Base-by-base conservation (phyloP, 768 basidiomycete genomes). In the Agaricus blazei region DNA sequence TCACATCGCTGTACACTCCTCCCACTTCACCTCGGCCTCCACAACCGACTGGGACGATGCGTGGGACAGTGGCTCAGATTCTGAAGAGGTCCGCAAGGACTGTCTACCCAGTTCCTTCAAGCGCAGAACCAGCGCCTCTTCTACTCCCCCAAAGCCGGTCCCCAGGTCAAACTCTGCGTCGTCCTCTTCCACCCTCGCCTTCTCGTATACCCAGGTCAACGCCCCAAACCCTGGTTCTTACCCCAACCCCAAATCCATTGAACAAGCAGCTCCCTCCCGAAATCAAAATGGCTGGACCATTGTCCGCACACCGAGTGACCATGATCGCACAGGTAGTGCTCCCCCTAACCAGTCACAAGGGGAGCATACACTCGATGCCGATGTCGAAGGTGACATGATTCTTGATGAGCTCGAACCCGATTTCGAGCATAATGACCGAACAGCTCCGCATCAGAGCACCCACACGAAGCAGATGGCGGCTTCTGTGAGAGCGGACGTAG, bases 11-110 rank as follows among this genome's bases (percentile, higher is more conserved):
- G 72, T 89, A 42, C 77, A 81, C 57, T 74, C 85, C 4, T 75
- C 77, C 55, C 78, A 58, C 50, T 76, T 71, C 61, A 79, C 70
- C 55, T 48, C 65, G 47, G 59, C 66, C 45, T 63, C 70, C 48
- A 57, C 62, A 19, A 52, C 50, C 29, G 55, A 58, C 55, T 56
- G 50, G 66, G 90, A 92, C 65, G 90, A 93, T 66, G 88, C 82
- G 45, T 93, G 90, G 90, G 90, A 92, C 71, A 87, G 85, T 62
- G 77, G 80, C 50, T 91, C 89, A 15, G 90, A 92, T 71, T 84
- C 84, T 45, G 88, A 89, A 38, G 54, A 68, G 84, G 81, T 52
- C 81, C 80, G 56, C 77, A 78, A n/a, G 45, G 19, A 31, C 28
- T 75, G 77, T 9, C 62, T 79, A 42, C 67, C 76, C n/a, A 73